A percentile compares a stretch with the other conserved stretches of the same genome.
phyloP scores from a whole-genome alignment of 495 filamentous ascomycete species.

The Penicillium tannophilum region DNA sequence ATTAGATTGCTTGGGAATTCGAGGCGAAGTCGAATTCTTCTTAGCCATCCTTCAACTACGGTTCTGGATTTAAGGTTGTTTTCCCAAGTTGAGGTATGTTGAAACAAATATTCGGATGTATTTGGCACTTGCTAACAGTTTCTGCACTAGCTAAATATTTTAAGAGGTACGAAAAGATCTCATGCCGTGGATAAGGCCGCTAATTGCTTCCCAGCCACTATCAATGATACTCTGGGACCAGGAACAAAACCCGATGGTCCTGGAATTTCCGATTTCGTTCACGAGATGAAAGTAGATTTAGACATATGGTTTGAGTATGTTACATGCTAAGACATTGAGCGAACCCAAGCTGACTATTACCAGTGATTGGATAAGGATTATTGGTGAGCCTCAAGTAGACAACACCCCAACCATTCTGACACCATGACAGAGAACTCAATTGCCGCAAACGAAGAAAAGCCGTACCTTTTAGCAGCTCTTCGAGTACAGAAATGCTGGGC shows the following conservation, averaged over 20 bases:
- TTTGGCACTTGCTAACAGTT: slow-evolving; percentile 10
- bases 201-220: slow-evolving; percentile 25
- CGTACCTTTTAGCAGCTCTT: slow-evolving; percentile 40
- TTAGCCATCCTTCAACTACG: slow-evolving; percentile 44
- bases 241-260: slow-evolving; percentile 24
- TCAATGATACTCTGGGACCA: slow-evolving; percentile 34
- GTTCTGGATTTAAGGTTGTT: slow-evolving; percentile 51
- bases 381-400: slow-evolving; percentile 29
- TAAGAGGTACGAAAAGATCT: slow-evolving; percentile 33
- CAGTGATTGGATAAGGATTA: slow-evolving; percentile 50
- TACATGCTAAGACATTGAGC: background rate
- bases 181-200: background rate
- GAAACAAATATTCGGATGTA: too few species aligned
- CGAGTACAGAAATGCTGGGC: slow-evolving; percentile 50
- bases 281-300: slow-evolving; percentile 48
- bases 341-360: slow-evolving; percentile 9
- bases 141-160: slow-evolving; percentile 37
- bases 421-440: slow-evolving; percentile 16
- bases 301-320: slow-evolving; percentile 51
- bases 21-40: slow-evolving; percentile 45
- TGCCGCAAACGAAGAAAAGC: slow-evolving; percentile 34
- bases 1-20: slow-evolving; percentile 42
- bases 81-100: slow-evolving; percentile 52
- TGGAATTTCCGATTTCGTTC: slow-evolving; percentile 42
- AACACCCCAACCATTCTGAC: background rate